A percentile compares a stretch with the other conserved stretches of the same genome.
Evolutionary conservation across 371 early-diverging fungal genomes (phyloP).

Genomic region (Basidiobolus meristosporus): DNA sequence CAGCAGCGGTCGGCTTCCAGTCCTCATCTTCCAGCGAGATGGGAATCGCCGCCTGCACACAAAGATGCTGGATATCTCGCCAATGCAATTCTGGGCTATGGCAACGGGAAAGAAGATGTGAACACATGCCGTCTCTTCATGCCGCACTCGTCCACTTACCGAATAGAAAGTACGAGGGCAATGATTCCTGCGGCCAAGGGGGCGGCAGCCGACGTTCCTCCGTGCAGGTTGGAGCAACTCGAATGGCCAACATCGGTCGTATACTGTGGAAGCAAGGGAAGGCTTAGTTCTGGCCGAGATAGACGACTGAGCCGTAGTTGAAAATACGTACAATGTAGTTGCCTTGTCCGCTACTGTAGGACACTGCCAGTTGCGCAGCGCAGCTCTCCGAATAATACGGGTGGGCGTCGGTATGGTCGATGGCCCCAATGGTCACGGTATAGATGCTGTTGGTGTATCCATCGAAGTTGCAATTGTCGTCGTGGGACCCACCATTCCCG

Average conservation of each 20-base stretch:
- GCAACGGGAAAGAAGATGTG: too few relatives aligned
- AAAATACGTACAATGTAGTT: constrained; percentile 16
- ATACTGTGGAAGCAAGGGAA: constrained; percentile 17
- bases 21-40: constrained; percentile 32
- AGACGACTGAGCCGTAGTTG: too few relatives aligned
- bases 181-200: constrained; percentile 84
- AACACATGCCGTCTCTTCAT: too few relatives aligned
- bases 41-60: constrained; percentile 62
- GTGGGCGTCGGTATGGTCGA: constrained; percentile 49
- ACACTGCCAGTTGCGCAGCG: constrained; percentile 70
- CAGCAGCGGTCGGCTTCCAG: constrained; percentile 38
- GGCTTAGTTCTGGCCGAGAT: too few relatives aligned
- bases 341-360: constrained; percentile 67
- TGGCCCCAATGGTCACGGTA: constrained; percentile 84
- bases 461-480: constrained; percentile 92
- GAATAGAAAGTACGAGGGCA: constrained; percentile 50
- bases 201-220: constrained; percentile 95
- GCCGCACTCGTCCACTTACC: background rate
- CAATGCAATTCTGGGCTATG: constrained; percentile 64
- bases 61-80: constrained; percentile 79
- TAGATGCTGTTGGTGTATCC: constrained; percentile 93
- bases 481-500: constrained; percentile 75
- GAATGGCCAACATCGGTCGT: constrained; percentile 69
- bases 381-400: constrained; percentile 84
- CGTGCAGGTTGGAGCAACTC: constrained; percentile 56